Percentiles rank a stretch among this genome's conserved stretches.
Evolutionary conservation across 75 land plant species (phyloP).

Genomic region (Pinus albicaulis): DNA sequence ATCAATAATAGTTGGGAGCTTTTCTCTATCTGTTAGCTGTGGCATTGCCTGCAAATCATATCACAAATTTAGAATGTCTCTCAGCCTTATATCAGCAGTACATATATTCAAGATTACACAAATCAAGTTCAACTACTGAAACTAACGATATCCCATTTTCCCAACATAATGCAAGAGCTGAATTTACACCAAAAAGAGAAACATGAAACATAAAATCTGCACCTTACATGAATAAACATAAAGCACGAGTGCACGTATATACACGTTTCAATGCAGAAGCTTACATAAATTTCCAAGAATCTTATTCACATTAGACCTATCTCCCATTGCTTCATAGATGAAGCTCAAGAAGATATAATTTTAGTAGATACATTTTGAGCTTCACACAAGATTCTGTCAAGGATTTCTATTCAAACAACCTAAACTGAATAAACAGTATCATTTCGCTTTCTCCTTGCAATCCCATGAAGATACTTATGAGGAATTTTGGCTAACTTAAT

Average conservation of each 20-base stretch:
- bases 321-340: not conserved
- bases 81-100: not conserved
- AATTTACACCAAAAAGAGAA: not conserved
- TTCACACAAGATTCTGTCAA: not conserved
- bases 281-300: not conserved
- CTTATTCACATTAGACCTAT: not conserved
- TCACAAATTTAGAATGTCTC: not conserved
- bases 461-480: too few relatives aligned
- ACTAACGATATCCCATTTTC: not conserved
- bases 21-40: constrained; percentile 72
- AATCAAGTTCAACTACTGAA: not conserved
- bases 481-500: too few relatives aligned
- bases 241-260: not conserved
- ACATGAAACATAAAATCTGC: not conserved
- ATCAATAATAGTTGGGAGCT: constrained; percentile 73
- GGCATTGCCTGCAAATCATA: constrained; percentile 73
- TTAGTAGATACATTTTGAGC: not conserved
- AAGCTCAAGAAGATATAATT: not conserved
- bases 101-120: not conserved
- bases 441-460: too few relatives aligned
- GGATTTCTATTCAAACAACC: not conserved
- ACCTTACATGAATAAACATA: too few relatives aligned
- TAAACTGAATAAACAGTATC: not conserved
- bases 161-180: not conserved
- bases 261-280: not conserved